These are phyloP conservation scores for Phoenix roebelenii DNA, from an alignment of 176 grass and related monocot species.

Conservation along the genomic window DNA sequence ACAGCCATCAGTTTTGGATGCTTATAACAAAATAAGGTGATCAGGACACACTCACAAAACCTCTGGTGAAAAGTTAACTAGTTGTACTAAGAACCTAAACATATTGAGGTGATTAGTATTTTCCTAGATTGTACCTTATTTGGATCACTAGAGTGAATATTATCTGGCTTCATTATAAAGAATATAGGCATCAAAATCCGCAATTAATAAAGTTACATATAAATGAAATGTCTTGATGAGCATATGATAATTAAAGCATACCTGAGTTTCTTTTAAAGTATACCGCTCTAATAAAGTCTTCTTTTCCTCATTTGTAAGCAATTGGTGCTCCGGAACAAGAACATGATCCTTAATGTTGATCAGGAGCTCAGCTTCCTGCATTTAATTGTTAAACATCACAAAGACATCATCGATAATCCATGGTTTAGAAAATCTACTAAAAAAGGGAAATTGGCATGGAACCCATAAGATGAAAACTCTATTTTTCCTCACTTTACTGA, in stretches of 20 bases:
- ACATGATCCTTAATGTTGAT: conserved; percentile 91
- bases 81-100: too few species aligned
- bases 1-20: too few species aligned
- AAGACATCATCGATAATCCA: background rate
- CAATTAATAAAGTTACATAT: too few species aligned
- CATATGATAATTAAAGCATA: conserved; percentile 7
- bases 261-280: conserved; percentile 90
- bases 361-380: conserved; percentile 74
- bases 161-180: too few species aligned
- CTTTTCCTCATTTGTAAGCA: conserved; percentile 79
- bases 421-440: background rate
- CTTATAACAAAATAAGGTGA: too few species aligned
- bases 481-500: background rate
- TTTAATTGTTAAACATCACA: conserved; percentile 4
- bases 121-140: too few species aligned
- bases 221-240: too few species aligned
- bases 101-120: too few species aligned
- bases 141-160: too few species aligned
- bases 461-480: background rate
- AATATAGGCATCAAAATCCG: too few species aligned
- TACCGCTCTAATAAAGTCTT: conserved; percentile 79
- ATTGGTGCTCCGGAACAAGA: conserved; percentile 76
- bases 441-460: background rate
- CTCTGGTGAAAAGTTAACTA: too few species aligned
- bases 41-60: too few species aligned